phyloP scores from a whole-genome alignment of 306 rosid species.

The Dryas alaskensis region DNA sequence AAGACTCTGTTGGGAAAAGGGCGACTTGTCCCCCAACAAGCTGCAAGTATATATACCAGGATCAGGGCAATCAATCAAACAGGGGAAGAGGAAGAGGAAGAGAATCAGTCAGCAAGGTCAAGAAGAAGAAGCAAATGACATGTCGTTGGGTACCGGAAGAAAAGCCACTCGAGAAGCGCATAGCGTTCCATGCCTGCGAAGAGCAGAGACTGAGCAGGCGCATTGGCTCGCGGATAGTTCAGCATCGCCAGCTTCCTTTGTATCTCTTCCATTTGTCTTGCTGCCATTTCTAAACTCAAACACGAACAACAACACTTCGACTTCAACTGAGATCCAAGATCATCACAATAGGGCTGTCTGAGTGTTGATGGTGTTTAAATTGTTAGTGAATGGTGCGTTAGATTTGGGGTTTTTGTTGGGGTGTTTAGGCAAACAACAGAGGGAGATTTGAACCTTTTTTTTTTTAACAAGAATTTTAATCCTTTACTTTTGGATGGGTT shows the following conservation, averaged over 20 bases:
- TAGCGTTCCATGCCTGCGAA: constrained; percentile 99
- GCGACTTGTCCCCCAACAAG: constrained; percentile 82
- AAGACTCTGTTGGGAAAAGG: constrained; percentile 77
- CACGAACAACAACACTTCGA: neutral
- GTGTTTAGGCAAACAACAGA: neutral
- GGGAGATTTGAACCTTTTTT: neutral
- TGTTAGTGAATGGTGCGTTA: neutral
- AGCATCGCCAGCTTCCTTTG: constrained; percentile 67
- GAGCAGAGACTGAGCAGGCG: constrained; percentile 88
- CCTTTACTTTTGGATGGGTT: too few relatives aligned
- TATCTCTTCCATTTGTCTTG: constrained; percentile 93
- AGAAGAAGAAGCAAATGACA: neutral
- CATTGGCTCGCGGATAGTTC: constrained; percentile 82
- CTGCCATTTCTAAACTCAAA: constrained; percentile 52
- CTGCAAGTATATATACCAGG: constrained; percentile 29
- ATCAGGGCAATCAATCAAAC: neutral
- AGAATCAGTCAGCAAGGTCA: constrained; percentile 2
- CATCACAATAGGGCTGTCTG: neutral
- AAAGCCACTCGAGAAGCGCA: constrained; percentile 94
- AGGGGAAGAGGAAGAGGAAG: neutral
- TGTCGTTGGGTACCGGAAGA: constrained; percentile 57
- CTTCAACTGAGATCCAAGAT: neutral
- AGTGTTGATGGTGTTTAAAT: too few relatives aligned
- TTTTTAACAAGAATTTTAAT: too few relatives aligned
- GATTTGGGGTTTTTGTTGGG: constrained; percentile 9